Conservation (phyloP, 306 rosid species). For the Vigna hirtella region DNA sequence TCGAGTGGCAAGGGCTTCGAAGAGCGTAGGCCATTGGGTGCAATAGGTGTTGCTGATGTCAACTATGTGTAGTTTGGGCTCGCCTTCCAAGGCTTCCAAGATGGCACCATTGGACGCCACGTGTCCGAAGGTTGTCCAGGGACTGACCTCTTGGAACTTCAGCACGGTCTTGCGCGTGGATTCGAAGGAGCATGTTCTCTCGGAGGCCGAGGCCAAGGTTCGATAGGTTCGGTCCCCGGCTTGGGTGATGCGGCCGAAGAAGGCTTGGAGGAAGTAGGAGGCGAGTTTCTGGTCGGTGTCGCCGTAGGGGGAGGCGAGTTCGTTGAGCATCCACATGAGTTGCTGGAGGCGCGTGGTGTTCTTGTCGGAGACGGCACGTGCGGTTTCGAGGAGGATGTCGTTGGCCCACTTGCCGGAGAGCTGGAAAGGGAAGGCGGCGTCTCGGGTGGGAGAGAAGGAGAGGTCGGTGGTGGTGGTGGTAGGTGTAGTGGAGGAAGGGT, state of each 20-base stretch:
- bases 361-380: slow-evolving; percentile 77
- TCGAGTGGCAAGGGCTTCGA: slow-evolving; percentile 86
- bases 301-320: slow-evolving; percentile 85
- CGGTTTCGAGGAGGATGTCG: slow-evolving; percentile 68
- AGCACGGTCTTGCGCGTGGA: slow-evolving; percentile 75
- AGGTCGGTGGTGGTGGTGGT: slow-evolving; percentile 31
- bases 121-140: slow-evolving; percentile 95
- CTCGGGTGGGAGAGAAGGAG: slow-evolving; percentile 44
- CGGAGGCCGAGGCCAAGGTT: slow-evolving; percentile 67
- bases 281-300: slow-evolving; percentile 84
- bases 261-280: slow-evolving; percentile 80
- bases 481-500: slow-evolving; percentile 31
- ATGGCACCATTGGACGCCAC: slow-evolving; percentile 94
- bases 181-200: slow-evolving; percentile 80
- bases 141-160: slow-evolving; percentile 90
- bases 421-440: slow-evolving; percentile 43
- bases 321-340: slow-evolving; percentile 97
- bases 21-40: slow-evolving; percentile 97
- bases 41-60: slow-evolving; percentile 91
- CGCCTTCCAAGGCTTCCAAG: slow-evolving; percentile 85
- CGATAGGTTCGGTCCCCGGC: slow-evolving; percentile 78
- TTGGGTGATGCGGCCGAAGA: slow-evolving; percentile 75
- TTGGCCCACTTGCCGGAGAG: slow-evolving; percentile 79
- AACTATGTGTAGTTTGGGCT: slow-evolving; percentile 73
- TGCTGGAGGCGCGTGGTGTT: slow-evolving; percentile 70